phyloP scores from a whole-genome alignment of 805 yeast species.

The Dipodascus geniculatus region DNA sequence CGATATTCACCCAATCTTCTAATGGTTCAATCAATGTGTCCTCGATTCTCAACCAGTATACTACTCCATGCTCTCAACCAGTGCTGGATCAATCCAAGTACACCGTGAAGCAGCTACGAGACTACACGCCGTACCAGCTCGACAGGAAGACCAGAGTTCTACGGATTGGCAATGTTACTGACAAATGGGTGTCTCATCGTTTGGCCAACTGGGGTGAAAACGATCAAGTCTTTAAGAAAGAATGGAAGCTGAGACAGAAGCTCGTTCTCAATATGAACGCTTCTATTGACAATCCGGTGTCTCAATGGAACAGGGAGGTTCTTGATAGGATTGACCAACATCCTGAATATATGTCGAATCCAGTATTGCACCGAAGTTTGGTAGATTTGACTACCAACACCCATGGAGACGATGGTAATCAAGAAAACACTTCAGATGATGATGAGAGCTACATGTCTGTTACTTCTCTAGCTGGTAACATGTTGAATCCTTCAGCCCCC shows the following conservation, averaged over 20 bases:
- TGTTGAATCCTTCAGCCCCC: no score
- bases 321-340: background rate
- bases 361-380: background rate
- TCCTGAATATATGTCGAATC: background rate
- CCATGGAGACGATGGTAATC: background rate
- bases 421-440: background rate
- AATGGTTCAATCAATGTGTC: background rate
- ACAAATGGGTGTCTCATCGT: background rate
- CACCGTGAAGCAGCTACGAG: background rate
- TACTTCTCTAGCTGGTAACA: background rate
- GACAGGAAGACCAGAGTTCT: background rate
- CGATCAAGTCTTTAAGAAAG: background rate
- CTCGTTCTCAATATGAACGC: background rate
- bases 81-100: background rate
- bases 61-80: background rate
- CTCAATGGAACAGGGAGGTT: background rate
- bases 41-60: background rate
- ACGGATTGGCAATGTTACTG: background rate
- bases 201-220: background rate
- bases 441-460: background rate
- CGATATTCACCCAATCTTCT: background rate
- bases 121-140: background rate
- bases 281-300: background rate
- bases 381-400: background rate
- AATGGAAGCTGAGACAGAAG: background rate